Conservation (phyloP, 1,284 basidiomycete genomes). For the Chalciporus sp. region DNA sequence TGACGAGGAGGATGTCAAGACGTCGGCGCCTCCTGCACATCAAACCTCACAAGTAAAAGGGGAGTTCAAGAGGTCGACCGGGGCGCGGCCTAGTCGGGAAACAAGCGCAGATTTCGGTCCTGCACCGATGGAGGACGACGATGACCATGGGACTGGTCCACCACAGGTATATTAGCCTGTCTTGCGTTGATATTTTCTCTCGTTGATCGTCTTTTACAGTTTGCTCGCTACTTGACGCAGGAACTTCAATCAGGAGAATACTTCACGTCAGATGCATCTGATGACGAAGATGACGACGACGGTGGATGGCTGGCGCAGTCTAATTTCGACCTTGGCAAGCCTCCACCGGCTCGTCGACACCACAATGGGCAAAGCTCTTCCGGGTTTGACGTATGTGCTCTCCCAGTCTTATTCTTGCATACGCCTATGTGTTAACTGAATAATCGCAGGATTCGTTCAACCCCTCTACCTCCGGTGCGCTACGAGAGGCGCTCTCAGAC, state of each 20-base stretch:
- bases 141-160: slow-evolving; percentile 49
- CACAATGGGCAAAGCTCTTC: slow-evolving; percentile 54
- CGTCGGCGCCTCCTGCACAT: slow-evolving; percentile 30
- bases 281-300: slow-evolving; percentile 70
- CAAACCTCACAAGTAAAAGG: slow-evolving; percentile 41
- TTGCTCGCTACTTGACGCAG: slow-evolving; percentile 72
- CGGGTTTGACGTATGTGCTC: slow-evolving; percentile 60
- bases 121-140: slow-evolving; percentile 46
- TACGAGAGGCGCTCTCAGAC: slow-evolving; percentile 38
- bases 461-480: slow-evolving; percentile 37
- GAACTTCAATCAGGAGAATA: slow-evolving; percentile 68
- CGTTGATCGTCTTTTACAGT: slow-evolving; percentile 43
- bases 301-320: slow-evolving; percentile 80
- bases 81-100: slow-evolving; percentile 45
- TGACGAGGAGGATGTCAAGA: slow-evolving; percentile 62
- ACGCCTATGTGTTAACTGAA: not conserved
- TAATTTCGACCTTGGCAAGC: slow-evolving; percentile 62
- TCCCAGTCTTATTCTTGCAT: not conserved
- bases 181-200: slow-evolving; percentile 3
- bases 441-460: slow-evolving; percentile 56
- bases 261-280: slow-evolving; percentile 56
- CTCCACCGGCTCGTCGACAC: slow-evolving; percentile 55
- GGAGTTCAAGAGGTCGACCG: slow-evolving; percentile 59
- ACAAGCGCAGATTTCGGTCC: slow-evolving; percentile 71
- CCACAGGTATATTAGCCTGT: slow-evolving; percentile 50